Evolutionary conservation across 352 stramenopile genomes (phyloP), one percentile per base, ranked within the genome.

Genomic region (Globisporangium uncinulatum): DNA sequence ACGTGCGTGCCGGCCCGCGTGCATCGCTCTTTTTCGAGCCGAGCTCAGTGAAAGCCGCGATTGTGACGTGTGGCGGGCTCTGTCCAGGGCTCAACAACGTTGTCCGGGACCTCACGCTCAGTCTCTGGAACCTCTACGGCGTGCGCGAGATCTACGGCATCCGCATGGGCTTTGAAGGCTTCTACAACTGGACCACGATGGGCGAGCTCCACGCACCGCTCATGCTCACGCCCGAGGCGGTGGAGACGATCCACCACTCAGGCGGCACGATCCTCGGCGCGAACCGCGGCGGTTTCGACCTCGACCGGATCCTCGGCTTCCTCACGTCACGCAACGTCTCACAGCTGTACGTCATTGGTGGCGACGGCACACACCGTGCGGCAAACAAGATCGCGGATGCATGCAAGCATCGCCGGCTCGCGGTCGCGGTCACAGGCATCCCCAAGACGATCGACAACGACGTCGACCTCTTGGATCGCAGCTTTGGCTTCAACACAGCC

Each of bases 381-480:
- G 96, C 96, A 19, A 98, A 98, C 79, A 90, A 87, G 58, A 86
- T 96, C 42, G 77, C 81, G 47, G 76, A 93, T 47, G 86, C 89
- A 63, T 94, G 81, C 56, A 71, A 72, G 46, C 65, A 58, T 36
- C 70, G 85, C 54, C 82, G 87, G 46, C 69, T 98, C 32, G 93
- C 97, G 56, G 86, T 99, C 29, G 79, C 95, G 8, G 91, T 99
- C 15, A 94, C 94, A 20, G 95, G 97, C 57, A 96, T 99, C 63
- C 97, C 97, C 20, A 99, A 99, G 83, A 99, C 97, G 4, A 99
- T 99, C 59, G 97, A 99, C 82, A 99, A 99, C 73, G 97, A 99
- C 73, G 93, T 99, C 49, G 96, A 98, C 66, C 84, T 99, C 53
- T 92, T 99, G 56, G 97, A 99, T 71, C 92, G 95, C 51, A 98